phyloP scores from a whole-genome alignment of 495 filamentous ascomycete species.

The Podospora comata region DNA sequence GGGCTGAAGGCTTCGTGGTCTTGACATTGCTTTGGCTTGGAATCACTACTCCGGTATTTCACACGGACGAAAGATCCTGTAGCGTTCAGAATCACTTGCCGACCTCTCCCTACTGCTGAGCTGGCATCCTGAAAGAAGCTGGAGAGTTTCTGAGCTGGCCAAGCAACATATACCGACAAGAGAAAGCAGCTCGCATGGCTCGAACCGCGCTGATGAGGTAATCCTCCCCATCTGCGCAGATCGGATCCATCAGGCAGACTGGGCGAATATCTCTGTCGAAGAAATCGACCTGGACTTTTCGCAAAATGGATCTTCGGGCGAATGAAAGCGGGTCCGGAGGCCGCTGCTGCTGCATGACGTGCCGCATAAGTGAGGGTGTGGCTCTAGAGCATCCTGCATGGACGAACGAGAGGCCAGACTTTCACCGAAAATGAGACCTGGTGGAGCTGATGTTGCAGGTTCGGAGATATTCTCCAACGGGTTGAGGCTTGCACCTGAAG shows the following conservation, averaged over 20 bases:
- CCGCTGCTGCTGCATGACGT: conserved; percentile 13
- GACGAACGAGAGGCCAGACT: neutral
- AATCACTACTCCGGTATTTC: neutral
- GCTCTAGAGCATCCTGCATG: conserved; percentile 11
- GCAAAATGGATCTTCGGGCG: conserved; percentile 9
- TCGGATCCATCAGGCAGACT: conserved; percentile 12
- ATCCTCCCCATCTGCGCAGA: conserved; percentile 12
- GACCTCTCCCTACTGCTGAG: neutral
- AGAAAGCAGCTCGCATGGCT: neutral
- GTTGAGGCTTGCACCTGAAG: conserved; percentile 3
- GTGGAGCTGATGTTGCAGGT: conserved; percentile 8
- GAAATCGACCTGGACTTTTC: conserved; percentile 18
- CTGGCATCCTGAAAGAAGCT: neutral
- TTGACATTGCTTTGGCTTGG: neutral
- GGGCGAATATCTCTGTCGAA: neutral
- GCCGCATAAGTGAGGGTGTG: conserved; percentile 18
- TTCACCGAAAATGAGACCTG: conserved; percentile 13
- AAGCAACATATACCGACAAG: neutral
- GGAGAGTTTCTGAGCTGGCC: neutral
- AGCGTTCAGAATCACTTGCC: neutral
- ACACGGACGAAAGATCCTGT: neutral
- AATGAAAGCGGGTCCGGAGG: conserved; percentile 23
- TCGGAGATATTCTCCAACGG: neutral
- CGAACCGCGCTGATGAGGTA: conserved; percentile 7
- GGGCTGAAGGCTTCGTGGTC: neutral